Conservation (phyloP, 2,329 filamentous ascomycete genomes). For the Alternaria consortialis region DNA sequence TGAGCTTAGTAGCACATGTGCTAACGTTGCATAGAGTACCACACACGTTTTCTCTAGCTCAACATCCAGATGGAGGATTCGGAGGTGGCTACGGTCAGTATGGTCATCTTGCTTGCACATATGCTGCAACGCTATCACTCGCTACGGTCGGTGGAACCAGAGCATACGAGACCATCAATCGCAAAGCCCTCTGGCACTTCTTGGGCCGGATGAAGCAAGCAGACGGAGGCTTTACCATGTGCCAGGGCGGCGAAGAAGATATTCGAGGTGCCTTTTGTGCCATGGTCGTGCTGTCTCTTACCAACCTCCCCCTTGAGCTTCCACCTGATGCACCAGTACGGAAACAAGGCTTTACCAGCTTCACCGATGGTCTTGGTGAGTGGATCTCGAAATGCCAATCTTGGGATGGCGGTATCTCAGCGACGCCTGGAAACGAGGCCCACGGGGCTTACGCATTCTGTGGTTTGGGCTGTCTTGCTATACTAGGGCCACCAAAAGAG, state of each 20-base stretch:
- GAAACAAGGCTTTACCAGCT: conserved; percentile 68
- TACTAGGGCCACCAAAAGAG: conserved; percentile 80
- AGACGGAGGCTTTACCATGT: conserved; percentile 90
- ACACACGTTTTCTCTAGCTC: conserved; percentile 79
- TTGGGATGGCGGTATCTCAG: conserved; percentile 92
- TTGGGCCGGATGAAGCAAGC: conserved; percentile 84
- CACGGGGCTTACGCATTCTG: conserved; percentile 98
- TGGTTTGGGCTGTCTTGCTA: conserved; percentile 85
- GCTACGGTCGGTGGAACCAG: conserved; percentile 79
- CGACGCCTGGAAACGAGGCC: conserved; percentile 84
- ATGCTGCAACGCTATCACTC: conserved; percentile 82
- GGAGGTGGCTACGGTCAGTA: conserved; percentile 92
- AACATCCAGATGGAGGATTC: conserved; percentile 85
- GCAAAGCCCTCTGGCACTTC: conserved; percentile 89
- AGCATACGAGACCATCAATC: conserved; percentile 78
- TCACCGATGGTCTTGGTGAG: conserved; percentile 77
- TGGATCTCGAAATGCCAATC: conserved; percentile 91
- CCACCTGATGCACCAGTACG: conserved; percentile 75
- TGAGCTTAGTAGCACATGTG: not conserved
- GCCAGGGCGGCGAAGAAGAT: conserved; percentile 87
- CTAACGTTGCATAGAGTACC: conserved; percentile 61
- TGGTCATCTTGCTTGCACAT: conserved; percentile 88
- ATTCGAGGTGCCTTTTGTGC: conserved; percentile 94
- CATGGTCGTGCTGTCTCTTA: conserved; percentile 80
- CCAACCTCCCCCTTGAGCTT: conserved; percentile 83